Conservation (phyloP, 768 basidiomycete species). For the Stropharia rugosoannulata region DNA sequence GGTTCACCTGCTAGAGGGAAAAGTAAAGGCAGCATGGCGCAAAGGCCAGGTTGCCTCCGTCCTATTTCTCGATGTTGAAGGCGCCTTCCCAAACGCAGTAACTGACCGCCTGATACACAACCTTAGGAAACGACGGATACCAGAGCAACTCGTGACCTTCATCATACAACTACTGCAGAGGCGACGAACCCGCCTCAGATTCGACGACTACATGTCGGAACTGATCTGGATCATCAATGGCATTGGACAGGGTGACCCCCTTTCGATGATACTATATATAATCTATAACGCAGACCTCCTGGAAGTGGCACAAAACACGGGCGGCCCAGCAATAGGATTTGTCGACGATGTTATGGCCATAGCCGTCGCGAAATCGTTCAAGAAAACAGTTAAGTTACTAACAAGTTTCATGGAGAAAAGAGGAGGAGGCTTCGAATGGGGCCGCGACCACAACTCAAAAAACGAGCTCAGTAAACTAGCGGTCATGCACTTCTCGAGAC, state of each 20-base stretch:
- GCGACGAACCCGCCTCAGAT: conserved; percentile 7
- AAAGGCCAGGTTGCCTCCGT: conserved; percentile 28
- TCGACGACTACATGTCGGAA: conserved; percentile 15
- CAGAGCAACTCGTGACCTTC: conserved; percentile 17
- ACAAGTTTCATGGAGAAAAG: background rate
- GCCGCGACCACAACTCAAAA: conserved; percentile 23
- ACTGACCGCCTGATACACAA: conserved; percentile 25
- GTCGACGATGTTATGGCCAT: conserved; percentile 27
- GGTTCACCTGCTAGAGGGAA: conserved; percentile 21
- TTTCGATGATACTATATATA: conserved; percentile 20
- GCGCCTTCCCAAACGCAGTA: conserved; percentile 31
- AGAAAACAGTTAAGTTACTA: conserved; percentile 1
- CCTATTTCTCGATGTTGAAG: conserved; percentile 43
- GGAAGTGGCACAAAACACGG: conserved; percentile 2
- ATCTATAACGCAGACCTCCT: conserved; percentile 17
- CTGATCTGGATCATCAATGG: conserved; percentile 13
- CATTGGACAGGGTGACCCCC: conserved; percentile 19
- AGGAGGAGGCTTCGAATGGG: conserved; percentile 23
- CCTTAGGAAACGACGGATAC: conserved; percentile 24
- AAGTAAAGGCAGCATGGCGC: conserved; percentile 28
- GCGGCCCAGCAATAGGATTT: conserved; percentile 18
- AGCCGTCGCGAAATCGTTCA: conserved; percentile 20
- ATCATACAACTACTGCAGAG: background rate
- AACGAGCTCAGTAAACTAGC: conserved; percentile 11
- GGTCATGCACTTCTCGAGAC: conserved; percentile 17